Conservation (phyloP, 768 basidiomycete genomes). For the Flagelloscypha sp. region DNA sequence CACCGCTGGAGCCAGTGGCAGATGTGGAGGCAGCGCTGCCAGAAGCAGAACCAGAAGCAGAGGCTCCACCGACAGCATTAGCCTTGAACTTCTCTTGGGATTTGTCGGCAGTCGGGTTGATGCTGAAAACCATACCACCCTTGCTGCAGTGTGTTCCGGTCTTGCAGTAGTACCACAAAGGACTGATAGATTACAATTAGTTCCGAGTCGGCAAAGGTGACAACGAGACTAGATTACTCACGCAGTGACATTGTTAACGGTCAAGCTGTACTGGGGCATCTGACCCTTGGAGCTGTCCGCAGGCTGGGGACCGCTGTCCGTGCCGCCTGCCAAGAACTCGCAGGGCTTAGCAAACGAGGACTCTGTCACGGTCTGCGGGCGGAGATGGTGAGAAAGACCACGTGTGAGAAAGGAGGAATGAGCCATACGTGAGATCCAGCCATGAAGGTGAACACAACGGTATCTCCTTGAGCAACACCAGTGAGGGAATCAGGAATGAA, state of each 20-base stretch:
- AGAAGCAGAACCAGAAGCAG: too few relatives aligned
- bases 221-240: too few relatives aligned
- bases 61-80: too few relatives aligned
- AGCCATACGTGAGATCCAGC: too few relatives aligned
- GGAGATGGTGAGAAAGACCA: too few relatives aligned
- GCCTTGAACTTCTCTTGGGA: conserved; percentile 33
- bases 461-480: too few relatives aligned
- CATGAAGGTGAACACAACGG: too few relatives aligned
- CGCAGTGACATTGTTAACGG: conserved; percentile 17
- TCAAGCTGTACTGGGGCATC: conserved; percentile 21
- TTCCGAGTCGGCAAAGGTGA: too few relatives aligned
- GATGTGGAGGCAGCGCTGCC: too few relatives aligned
- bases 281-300: neutral
- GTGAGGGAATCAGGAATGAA: too few relatives aligned
- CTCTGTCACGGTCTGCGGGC: conserved; percentile 34
- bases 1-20: too few relatives aligned
- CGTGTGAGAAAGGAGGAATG: too few relatives aligned
- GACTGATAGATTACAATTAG: conserved; percentile 28
- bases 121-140: conserved; percentile 51
- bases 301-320: conserved; percentile 15
- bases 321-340: conserved; percentile 28
- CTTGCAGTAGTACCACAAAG: conserved; percentile 49
- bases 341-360: conserved; percentile 32
- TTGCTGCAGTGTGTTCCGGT: conserved; percentile 31
- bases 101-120: conserved; percentile 41